Percentiles rank a stretch among this genome's conserved stretches.
Conservation (phyloP, 2,329 filamentous ascomycete species). For the Leptographium lundbergii region DNA sequence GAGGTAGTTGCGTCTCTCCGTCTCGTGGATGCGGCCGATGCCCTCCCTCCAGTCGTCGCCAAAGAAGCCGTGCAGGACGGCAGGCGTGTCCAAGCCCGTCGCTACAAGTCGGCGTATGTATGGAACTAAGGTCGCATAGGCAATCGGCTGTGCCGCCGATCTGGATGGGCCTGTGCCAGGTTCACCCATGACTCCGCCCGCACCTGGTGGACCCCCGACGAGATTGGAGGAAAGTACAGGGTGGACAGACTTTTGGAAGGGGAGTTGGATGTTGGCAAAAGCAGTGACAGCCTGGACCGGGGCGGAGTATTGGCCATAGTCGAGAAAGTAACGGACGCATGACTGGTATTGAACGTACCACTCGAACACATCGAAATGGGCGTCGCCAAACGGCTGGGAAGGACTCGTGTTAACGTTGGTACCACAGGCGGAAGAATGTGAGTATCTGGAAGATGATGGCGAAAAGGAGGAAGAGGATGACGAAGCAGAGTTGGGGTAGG, state of each 20-base stretch:
- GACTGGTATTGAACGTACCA: slow-evolving; percentile 89
- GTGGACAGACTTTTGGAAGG: slow-evolving; percentile 55
- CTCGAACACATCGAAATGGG: slow-evolving; percentile 67
- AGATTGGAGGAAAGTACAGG: slow-evolving; percentile 29
- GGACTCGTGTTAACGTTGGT: slow-evolving; percentile 8
- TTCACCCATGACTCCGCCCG: slow-evolving; percentile 13
- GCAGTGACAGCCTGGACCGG: slow-evolving; percentile 80
- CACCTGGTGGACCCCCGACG: slow-evolving; percentile 21
- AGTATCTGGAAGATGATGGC: not conserved
- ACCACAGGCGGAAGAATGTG: not conserved
- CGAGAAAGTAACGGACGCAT: slow-evolving; percentile 83
- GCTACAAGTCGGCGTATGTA: slow-evolving; percentile 84
- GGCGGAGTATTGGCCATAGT: slow-evolving; percentile 73
- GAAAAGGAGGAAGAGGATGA: slow-evolving; percentile 1
- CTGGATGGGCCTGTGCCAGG: slow-evolving; percentile 20
- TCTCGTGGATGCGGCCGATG: slow-evolving; percentile 71
- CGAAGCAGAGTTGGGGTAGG: not conserved
- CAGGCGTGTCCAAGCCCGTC: slow-evolving; percentile 78
- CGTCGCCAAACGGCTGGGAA: slow-evolving; percentile 31
- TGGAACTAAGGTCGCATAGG: slow-evolving; percentile 59
- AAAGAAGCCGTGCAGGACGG: slow-evolving; percentile 89
- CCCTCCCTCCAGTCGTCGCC: slow-evolving; percentile 83
- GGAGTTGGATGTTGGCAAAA: slow-evolving; percentile 83
- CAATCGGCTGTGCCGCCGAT: slow-evolving; percentile 18
- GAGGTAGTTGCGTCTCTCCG: slow-evolving; percentile 84